These are phyloP conservation scores for Psilocybe subaeruginosa DNA, from an alignment of 768 basidiomycete species.

Conservation along the genomic window DNA sequence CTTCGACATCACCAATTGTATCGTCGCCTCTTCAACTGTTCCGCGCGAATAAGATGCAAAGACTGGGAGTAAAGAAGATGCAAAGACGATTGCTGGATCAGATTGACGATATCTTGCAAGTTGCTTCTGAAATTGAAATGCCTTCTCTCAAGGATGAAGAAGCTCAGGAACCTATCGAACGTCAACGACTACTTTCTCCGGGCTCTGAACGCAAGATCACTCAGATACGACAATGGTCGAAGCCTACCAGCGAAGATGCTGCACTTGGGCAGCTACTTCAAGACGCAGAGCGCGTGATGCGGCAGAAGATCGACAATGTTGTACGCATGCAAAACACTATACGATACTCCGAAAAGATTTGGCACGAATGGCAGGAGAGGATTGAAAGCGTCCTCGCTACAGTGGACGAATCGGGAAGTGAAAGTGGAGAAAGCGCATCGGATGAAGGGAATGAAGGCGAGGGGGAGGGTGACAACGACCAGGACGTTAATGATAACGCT, in stretches of 20 bases:
- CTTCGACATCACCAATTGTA: conserved; percentile 70
- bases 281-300: conserved; percentile 88
- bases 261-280: conserved; percentile 82
- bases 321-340: conserved; percentile 97
- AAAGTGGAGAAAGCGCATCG: conserved; percentile 42
- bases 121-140: conserved; percentile 80
- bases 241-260: conserved; percentile 82
- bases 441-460: conserved; percentile 42
- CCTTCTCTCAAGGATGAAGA: conserved; percentile 93
- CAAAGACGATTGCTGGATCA: conserved; percentile 83
- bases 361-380: conserved; percentile 95
- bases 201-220: conserved; percentile 87
- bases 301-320: conserved; percentile 93
- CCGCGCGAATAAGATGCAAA: conserved; percentile 77
- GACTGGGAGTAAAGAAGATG: conserved; percentile 79
- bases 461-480: conserved; percentile 30
- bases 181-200: conserved; percentile 88
- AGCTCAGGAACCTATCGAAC: conserved; percentile 87
- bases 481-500: conserved; percentile 51
- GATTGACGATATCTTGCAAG: conserved; percentile 82
- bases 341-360: conserved; percentile 93
- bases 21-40: conserved; percentile 80
- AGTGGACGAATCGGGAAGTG: conserved; percentile 58
- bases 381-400: conserved; percentile 69
- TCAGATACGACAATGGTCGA: conserved; percentile 83